Percentiles rank a stretch among this genome's conserved stretches.
Conservation (phyloP, 129 eudicot species). For the Saposhnikovia divaricata region DNA sequence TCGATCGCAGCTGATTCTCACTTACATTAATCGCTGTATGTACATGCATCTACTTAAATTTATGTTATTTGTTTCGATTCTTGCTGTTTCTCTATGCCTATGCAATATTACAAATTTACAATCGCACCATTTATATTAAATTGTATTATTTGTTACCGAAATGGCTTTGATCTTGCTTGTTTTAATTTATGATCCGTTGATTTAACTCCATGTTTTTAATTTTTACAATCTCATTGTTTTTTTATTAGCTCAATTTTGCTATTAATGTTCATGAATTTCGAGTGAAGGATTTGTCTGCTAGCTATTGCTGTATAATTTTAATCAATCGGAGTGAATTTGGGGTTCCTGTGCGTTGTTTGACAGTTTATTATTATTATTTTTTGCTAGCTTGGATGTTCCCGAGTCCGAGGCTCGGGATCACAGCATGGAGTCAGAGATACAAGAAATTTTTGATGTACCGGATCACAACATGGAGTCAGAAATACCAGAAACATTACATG, state of each 20-base stretch:
- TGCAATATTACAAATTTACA: background rate
- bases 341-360: background rate
- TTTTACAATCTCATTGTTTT: background rate
- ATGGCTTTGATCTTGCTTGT: background rate
- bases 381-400: background rate
- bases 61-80: background rate
- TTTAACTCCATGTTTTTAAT: background rate
- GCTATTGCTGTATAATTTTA: background rate
- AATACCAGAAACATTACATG: slow-evolving; percentile 19
- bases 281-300: background rate
- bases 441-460: slow-evolving; percentile 18
- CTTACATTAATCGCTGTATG: background rate
- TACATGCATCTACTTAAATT: background rate
- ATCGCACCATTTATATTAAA: background rate
- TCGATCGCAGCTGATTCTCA: background rate
- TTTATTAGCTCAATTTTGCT: background rate
- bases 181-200: background rate
- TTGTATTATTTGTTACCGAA: background rate
- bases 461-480: slow-evolving; percentile 33
- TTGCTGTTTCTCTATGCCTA: background rate
- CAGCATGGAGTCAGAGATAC: slow-evolving; percentile 32
- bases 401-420: slow-evolving; percentile 38
- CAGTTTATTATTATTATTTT: background rate
- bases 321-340: background rate
- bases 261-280: background rate